Evolutionary conservation across 176 grass and related monocot species (phyloP).

Genomic region (Raddia guianensis): DNA sequence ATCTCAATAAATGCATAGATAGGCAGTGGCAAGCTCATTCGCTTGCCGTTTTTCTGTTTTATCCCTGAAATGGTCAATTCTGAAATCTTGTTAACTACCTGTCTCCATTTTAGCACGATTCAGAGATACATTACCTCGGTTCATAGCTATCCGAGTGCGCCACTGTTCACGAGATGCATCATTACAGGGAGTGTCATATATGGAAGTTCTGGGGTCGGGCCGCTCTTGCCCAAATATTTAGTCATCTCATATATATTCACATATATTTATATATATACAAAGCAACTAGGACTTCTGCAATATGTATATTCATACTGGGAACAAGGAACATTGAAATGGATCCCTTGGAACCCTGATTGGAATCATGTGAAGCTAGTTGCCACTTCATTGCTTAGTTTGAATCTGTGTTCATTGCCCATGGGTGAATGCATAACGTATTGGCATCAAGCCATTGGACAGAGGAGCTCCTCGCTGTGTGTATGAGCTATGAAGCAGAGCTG

Average conservation of each 20-base stretch:
- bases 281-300: conserved; percentile 22
- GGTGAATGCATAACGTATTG: too few relatives aligned
- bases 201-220: conserved; percentile 21
- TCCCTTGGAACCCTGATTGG: conserved; percentile 18
- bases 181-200: conserved; percentile 20
- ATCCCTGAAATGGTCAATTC: conserved; percentile 41
- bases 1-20: conserved; percentile 56
- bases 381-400: conserved; percentile 17
- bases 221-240: conserved; percentile 25
- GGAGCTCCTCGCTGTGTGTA: too few relatives aligned
- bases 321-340: conserved; percentile 25
- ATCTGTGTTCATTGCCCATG: neutral
- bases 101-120: conserved; percentile 19
- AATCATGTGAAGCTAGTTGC: neutral
- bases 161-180: conserved; percentile 11
- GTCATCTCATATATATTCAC: conserved; percentile 6
- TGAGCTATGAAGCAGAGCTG: too few relatives aligned
- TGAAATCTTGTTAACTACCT: conserved; percentile 39
- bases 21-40: conserved; percentile 47
- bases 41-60: conserved; percentile 49
- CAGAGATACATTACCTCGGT: conserved; percentile 29
- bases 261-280: conserved; percentile 26
- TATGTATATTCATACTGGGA: conserved; percentile 32
- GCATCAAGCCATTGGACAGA: too few relatives aligned
- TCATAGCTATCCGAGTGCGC: conserved; percentile 48